These are phyloP conservation scores for Gaultheria prostrata DNA, from an alignment of 148 eudicot genomes.

Conservation along the genomic window DNA sequence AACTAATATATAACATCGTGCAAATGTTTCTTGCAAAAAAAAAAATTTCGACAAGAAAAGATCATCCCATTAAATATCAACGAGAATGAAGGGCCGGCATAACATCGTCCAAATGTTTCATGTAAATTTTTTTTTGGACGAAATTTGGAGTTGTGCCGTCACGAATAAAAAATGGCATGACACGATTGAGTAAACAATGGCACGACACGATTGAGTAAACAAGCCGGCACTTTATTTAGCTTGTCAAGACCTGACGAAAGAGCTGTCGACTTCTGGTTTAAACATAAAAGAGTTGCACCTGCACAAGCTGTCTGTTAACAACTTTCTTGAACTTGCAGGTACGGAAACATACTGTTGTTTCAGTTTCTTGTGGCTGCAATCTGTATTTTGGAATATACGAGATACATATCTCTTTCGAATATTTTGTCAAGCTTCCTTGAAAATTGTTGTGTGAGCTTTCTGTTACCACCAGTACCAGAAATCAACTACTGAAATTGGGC, in stretches of 20 bases:
- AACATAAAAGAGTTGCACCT: conserved; percentile 43
- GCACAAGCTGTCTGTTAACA: conserved; percentile 44
- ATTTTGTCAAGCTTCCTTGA: background rate
- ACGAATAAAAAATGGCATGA: too few species aligned
- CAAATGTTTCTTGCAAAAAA: too few species aligned
- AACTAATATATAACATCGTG: too few species aligned
- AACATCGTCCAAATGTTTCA: too few species aligned
- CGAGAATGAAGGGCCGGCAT: too few species aligned
- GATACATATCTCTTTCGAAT: background rate
- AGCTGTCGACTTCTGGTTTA: conserved; percentile 33
- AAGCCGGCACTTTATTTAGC: conserved; percentile 81
- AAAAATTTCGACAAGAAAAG: too few species aligned
- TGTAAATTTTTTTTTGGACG: too few species aligned
- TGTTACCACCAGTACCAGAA: background rate
- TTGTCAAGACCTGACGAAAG: conserved; percentile 51
- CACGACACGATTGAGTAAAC: too few species aligned
- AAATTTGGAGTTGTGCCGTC: too few species aligned
- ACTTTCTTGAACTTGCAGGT: conserved; percentile 70
- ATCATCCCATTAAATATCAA: too few species aligned
- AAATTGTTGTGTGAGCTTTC: background rate
- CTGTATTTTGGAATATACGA: background rate
- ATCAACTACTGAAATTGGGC: background rate
- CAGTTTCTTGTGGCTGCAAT: conserved; percentile 13
- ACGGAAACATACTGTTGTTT: conserved; percentile 15
- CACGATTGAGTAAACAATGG: too few species aligned